Percentiles rank a stretch among this genome's conserved stretches.
Conservation (phyloP, 768 basidiomycete species). For the Mycena pura region DNA sequence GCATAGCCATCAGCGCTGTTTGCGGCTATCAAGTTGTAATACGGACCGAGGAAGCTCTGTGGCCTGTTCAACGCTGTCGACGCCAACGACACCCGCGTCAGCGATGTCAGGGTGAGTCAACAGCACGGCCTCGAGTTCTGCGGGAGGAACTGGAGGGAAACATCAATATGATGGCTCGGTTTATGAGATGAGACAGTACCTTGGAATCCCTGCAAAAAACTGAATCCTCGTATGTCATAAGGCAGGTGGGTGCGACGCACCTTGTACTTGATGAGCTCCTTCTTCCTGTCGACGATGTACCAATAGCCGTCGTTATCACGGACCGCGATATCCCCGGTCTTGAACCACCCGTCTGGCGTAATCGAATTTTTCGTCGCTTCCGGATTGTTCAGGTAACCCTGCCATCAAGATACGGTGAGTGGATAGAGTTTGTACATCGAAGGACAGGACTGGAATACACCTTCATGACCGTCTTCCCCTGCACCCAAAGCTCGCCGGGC, state of each 20-base stretch:
- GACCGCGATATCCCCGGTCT: constrained; percentile 82
- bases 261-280: constrained; percentile 83
- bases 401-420: too few species aligned
- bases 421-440: not conserved
- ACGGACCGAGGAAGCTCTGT: constrained; percentile 43
- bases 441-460: constrained; percentile 34
- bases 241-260: constrained; percentile 30
- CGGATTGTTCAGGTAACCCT: constrained; percentile 80
- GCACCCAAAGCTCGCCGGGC: constrained; percentile 85
- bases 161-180: not conserved
- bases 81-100: constrained; percentile 83
- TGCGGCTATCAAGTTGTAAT: not conserved
- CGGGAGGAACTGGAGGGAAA: constrained; percentile 70
- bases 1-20: not conserved
- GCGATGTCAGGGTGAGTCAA: constrained; percentile 77
- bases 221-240: not conserved
- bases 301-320: constrained; percentile 70
- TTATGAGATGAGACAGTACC: constrained; percentile 45
- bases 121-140: constrained; percentile 81
- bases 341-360: constrained; percentile 81
- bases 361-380: constrained; percentile 72
- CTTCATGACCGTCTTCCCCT: constrained; percentile 83
- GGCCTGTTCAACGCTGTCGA: constrained; percentile 67
- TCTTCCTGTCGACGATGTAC: constrained; percentile 73
- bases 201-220: constrained; percentile 67